phyloP scores from a whole-genome alignment of 768 basidiomycete species.

The Boletus pseudopeckii region DNA sequence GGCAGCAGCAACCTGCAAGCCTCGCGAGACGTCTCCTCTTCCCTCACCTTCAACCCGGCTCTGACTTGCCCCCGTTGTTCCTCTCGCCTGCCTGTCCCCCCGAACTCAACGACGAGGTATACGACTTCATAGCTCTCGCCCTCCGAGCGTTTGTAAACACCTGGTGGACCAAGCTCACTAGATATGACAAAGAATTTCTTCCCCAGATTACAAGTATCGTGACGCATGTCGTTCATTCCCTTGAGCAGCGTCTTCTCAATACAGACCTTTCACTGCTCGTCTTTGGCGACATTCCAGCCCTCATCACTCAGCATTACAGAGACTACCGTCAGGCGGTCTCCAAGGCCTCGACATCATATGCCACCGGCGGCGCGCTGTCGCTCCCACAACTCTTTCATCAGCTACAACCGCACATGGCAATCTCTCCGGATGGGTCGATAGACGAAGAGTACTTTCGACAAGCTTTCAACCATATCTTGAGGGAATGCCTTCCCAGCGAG shows the following conservation, averaged over 20 bases:
- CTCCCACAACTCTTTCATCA: slow-evolving; percentile 72
- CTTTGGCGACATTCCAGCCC: slow-evolving; percentile 56
- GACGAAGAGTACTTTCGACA: slow-evolving; percentile 80
- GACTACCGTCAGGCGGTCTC: slow-evolving; percentile 71
- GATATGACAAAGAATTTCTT: slow-evolving; percentile 80
- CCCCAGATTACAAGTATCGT: slow-evolving; percentile 65
- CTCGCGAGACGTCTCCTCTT: slow-evolving; percentile 64
- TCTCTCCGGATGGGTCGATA: slow-evolving; percentile 60
- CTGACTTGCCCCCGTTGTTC: slow-evolving; percentile 54
- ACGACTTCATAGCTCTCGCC: slow-evolving; percentile 77
- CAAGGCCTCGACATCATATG: slow-evolving; percentile 69
- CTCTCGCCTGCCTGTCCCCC: slow-evolving; percentile 39
- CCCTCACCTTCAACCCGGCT: slow-evolving; percentile 42
- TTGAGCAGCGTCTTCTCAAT: slow-evolving; percentile 55
- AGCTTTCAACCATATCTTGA: slow-evolving; percentile 72
- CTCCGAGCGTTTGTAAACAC: slow-evolving; percentile 76
- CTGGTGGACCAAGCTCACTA: slow-evolving; percentile 83
- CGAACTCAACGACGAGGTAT: slow-evolving; percentile 54
- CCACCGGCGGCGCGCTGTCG: slow-evolving; percentile 58
- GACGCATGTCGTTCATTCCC: slow-evolving; percentile 50
- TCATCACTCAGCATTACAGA: slow-evolving; percentile 71
- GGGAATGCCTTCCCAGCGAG: slow-evolving; percentile 65
- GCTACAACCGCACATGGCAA: slow-evolving; percentile 81
- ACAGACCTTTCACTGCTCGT: slow-evolving; percentile 61
- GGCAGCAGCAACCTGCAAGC: slow-evolving; percentile 31